Evolutionary conservation across 441 rosid species (phyloP), one percentile per base, ranked within the genome.

Genomic region (Macaranga tanarius): DNA sequence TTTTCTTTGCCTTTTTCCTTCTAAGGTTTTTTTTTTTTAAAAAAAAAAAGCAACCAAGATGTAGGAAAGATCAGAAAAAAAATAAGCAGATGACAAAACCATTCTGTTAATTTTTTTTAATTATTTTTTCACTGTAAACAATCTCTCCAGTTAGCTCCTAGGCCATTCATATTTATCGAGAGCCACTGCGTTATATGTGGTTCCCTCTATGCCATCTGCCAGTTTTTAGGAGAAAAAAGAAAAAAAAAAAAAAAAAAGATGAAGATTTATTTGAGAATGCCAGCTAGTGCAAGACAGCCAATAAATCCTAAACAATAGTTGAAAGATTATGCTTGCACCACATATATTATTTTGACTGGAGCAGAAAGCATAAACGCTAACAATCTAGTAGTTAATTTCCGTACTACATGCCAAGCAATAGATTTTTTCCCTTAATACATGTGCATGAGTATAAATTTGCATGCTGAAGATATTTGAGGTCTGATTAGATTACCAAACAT

Each of bases 401-500:
- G 20, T 38, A 55, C 16, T 31, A 45, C 34, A 70, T 59, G 67
- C 17, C 62, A 34, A 26, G 28, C 11, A 65, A 61, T 47, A 48
- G 59, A 55, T 50, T 16, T 61, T 45, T n/a, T 26, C 10, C 19
- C 9, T 2, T n/a, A 42, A 31, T 19, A 9, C 12, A 20, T 28
- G 59, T 48, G n/a, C 9, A 31, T 70, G 28, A 48, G 10, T 15
- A 23, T 23, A 26, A 10, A 69, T 15, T 40, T 38, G 63, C 63
- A 56, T 2, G 20, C 8, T 69, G 31, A 55, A 44, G 40, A 16
- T 22, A 23, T 22, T 23, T 28, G 12, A 70, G 65, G 55, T 55
- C 10, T 38, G 48, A 56, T 55, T 69, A 56, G 66, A 75, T 75
- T 80, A 86, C 89, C 86, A 56, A 84, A 86, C 89, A 86, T 86